A percentile compares a stretch with the other conserved stretches of the same genome.
Evolutionary conservation across 306 rosid genomes (phyloP).

Genomic region (Cyclanthera cordifolia): DNA sequence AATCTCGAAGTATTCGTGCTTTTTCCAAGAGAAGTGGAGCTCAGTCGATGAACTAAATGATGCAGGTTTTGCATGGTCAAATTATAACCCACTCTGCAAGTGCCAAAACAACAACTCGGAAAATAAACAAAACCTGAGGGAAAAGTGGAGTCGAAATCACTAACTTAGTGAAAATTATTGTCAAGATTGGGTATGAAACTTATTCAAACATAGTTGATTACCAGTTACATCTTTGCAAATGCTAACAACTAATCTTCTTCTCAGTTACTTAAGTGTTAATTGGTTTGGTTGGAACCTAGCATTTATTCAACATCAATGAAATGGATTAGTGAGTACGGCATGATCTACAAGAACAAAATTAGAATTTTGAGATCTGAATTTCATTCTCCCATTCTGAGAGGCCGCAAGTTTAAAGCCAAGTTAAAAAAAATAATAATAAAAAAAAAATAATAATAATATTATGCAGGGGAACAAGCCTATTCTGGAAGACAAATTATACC

Average conservation of each 20-base stretch:
- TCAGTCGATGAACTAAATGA: conserved; percentile 22
- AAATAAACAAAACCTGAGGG: neutral
- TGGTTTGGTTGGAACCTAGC: neutral
- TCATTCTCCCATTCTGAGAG: neutral
- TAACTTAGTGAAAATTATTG: neutral
- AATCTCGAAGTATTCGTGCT: conserved; percentile 17
- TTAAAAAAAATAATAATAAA: too few species aligned
- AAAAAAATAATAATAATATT: too few species aligned
- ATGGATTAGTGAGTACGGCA: neutral
- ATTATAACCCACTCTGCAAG: neutral
- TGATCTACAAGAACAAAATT: neutral
- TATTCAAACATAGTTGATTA: neutral
- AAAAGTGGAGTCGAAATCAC: neutral
- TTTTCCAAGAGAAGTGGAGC: conserved; percentile 18
- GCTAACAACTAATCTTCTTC: neutral
- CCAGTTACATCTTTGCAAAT: neutral
- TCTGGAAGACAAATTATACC: too few species aligned
- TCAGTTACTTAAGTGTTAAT: neutral
- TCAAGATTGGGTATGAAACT: neutral
- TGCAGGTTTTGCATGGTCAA: conserved; percentile 31
- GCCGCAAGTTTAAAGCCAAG: neutral
- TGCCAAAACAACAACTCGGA: neutral
- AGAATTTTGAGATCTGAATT: neutral
- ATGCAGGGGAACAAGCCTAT: neutral
- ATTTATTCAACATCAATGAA: neutral